Evolutionary conservation across 139 green algal species (phyloP).

Genomic region (Haematococcus lacustris): DNA sequence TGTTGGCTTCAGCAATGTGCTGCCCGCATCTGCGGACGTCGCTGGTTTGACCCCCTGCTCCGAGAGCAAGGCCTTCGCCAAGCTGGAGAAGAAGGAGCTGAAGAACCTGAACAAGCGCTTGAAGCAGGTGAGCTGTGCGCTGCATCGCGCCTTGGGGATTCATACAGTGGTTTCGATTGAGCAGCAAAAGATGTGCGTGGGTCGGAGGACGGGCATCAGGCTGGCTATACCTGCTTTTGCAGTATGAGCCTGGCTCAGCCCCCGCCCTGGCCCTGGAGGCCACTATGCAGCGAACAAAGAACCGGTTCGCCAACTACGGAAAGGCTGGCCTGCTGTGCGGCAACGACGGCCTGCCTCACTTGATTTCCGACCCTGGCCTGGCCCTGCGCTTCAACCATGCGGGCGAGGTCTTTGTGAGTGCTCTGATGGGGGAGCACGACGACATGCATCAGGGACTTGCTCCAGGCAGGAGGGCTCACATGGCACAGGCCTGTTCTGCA

Average conservation of each 20-base stretch:
- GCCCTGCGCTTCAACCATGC: constrained; percentile 86
- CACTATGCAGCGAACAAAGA: constrained; percentile 91
- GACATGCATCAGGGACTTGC: no score
- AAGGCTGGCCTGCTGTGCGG: constrained; percentile 92
- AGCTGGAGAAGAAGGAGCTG: constrained; percentile 91
- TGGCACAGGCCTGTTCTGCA: no score
- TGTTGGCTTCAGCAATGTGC: constrained; percentile 52
- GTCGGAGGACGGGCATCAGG: no score
- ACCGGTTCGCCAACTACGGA: constrained; percentile 89
- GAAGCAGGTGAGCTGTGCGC: constrained; percentile 73
- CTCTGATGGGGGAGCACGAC: no score
- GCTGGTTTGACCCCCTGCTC: constrained; percentile 91
- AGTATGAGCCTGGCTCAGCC: constrained; percentile 87
- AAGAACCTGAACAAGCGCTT: constrained; percentile 78
- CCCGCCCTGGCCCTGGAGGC: constrained; percentile 85
- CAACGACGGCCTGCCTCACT: constrained; percentile 92
- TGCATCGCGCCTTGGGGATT: no score
- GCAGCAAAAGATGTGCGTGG: no score
- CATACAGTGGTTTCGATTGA: no score
- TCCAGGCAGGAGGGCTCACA: no score
- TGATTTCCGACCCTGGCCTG: constrained; percentile 95
- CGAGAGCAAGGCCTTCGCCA: constrained; percentile 90
- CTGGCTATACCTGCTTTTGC: no score
- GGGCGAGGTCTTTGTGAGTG: constrained; percentile 87
- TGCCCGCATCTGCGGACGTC: constrained; percentile 84